phyloP scores from a whole-genome alignment of 106 monocot genomes.

The Xerophyta viscosa region DNA sequence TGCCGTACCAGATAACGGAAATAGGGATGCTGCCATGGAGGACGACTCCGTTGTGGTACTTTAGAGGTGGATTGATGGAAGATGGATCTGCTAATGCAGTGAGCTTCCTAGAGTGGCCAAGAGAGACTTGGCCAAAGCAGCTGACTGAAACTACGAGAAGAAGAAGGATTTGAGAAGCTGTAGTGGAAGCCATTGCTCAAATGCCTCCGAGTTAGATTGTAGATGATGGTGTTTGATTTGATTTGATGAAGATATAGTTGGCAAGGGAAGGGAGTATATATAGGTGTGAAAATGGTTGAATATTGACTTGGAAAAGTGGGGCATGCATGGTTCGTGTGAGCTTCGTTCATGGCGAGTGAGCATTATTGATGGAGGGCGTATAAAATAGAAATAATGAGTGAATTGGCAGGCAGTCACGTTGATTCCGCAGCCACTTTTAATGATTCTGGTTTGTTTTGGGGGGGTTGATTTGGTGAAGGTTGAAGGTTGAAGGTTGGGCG shows the following conservation, averaged over 20 bases:
- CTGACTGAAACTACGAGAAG: neutral
- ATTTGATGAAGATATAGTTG: neutral
- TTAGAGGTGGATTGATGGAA: slow-evolving; percentile 8
- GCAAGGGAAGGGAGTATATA: neutral
- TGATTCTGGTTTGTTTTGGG: neutral
- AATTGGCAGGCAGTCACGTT: neutral
- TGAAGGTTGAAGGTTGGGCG: too few relatives aligned
- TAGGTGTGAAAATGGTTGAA: neutral
- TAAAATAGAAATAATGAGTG: neutral
- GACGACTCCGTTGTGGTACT: slow-evolving; percentile 30
- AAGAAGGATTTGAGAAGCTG: neutral
- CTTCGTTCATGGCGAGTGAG: too few relatives aligned
- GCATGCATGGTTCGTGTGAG: neutral
- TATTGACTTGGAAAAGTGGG: neutral
- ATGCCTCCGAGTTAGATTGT: neutral
- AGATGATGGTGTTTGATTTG: too few relatives aligned
- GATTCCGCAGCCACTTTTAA: neutral
- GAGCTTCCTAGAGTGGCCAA: neutral
- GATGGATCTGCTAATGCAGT: neutral
- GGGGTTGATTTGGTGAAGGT: neutral
- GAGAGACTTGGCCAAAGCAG: neutral
- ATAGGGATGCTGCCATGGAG: slow-evolving; percentile 32
- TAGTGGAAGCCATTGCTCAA: too few relatives aligned
- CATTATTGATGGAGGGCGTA: neutral
- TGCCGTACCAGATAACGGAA: slow-evolving; percentile 47